phyloP scores from a whole-genome alignment of 441 rosid species.

The Biscutella laevigata region DNA sequence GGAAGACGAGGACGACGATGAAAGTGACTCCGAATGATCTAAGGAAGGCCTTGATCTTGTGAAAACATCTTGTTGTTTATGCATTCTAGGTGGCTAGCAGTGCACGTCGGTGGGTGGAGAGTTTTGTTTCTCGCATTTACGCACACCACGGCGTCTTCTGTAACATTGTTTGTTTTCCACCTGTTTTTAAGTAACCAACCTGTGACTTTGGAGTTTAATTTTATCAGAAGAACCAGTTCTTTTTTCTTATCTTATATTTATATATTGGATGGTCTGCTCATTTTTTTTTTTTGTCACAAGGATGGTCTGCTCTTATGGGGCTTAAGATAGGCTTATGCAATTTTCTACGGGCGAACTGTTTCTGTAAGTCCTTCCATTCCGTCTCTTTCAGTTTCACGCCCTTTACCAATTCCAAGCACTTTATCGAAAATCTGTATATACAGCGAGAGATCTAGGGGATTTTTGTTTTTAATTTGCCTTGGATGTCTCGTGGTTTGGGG shows the following conservation, averaged over 20 bases:
- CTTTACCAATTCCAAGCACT: no score
- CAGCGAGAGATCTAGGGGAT: no score
- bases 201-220: slow-evolving; percentile 3
- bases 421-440: no score
- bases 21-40: slow-evolving; percentile 10
- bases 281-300: no score
- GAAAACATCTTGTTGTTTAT: slow-evolving; percentile 16
- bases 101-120: neutral
- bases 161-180: neutral
- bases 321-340: no score
- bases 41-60: neutral
- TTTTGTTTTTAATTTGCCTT: no score
- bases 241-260: no score
- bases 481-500: no score
- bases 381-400: no score
- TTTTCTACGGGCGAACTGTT: no score
- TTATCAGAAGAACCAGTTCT: neutral
- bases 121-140: slow-evolving; percentile 4
- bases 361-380: no score
- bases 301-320: neutral
- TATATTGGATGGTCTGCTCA: no score
- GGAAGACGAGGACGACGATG: slow-evolving; percentile 7
- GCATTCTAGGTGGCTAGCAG: neutral
- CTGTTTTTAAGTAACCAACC: slow-evolving; percentile 1
- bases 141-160: neutral